phyloP scores from a whole-genome alignment of 129 eudicot genomes.

The Arctium minus region DNA sequence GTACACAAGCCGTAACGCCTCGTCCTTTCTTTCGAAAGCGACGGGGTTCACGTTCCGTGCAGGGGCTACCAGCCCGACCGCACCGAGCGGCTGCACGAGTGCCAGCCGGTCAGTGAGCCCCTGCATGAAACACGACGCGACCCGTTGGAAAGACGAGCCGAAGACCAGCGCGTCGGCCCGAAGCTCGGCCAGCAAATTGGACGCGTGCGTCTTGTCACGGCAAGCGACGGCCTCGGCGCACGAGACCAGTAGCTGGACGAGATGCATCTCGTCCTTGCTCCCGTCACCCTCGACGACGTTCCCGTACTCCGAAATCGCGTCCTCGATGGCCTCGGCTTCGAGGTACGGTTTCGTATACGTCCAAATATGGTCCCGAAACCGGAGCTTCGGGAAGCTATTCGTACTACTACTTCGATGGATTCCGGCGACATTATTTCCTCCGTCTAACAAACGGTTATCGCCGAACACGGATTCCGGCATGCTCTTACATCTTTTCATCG shows the following conservation, averaged over 20 bases:
- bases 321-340: slow-evolving; percentile 67
- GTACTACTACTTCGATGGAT: slow-evolving; percentile 37
- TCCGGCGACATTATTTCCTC: background rate
- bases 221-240: slow-evolving; percentile 90
- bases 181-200: slow-evolving; percentile 56
- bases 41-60: slow-evolving; percentile 37
- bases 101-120: slow-evolving; percentile 67
- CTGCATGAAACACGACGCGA: slow-evolving; percentile 83
- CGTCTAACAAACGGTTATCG: background rate
- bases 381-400: slow-evolving; percentile 51
- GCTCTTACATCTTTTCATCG: slow-evolving; percentile 47
- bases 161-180: slow-evolving; percentile 58
- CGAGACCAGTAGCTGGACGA: slow-evolving; percentile 63
- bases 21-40: slow-evolving; percentile 51
- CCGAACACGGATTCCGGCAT: slow-evolving; percentile 28
- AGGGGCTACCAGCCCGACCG: slow-evolving; percentile 52
- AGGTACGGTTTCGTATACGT: slow-evolving; percentile 55
- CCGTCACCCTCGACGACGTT: slow-evolving; percentile 17
- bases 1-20: slow-evolving; percentile 60
- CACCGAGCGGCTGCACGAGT: slow-evolving; percentile 64
- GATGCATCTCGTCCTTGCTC: slow-evolving; percentile 47
- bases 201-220: slow-evolving; percentile 63
- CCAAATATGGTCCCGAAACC: slow-evolving; percentile 71
- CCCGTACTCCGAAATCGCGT: slow-evolving; percentile 39
- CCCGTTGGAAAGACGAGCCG: slow-evolving; percentile 77